Conservation (phyloP, 352 stramenopile species). For the Globisporangium spiculum region DNA sequence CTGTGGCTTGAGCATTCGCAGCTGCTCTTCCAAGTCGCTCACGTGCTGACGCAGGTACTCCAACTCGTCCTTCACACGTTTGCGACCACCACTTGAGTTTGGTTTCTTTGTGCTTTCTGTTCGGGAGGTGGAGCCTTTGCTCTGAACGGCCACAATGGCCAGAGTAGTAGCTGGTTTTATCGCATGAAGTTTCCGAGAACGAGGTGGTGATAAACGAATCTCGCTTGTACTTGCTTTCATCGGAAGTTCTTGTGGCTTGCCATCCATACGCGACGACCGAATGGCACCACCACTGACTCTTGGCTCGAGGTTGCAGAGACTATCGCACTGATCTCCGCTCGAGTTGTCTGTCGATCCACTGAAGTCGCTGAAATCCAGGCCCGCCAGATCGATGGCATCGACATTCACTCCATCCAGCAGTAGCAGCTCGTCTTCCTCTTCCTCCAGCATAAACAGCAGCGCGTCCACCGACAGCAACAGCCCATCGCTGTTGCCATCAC, state of each 20-base stretch:
- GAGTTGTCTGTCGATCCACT: background rate
- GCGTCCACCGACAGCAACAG: background rate
- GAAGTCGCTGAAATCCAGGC: background rate
- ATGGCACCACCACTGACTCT: background rate
- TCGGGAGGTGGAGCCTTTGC: too few species aligned
- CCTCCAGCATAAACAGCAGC: background rate
- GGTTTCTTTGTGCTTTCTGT: background rate
- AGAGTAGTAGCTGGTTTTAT: background rate
- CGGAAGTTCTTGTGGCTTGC: background rate
- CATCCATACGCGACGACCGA: background rate
- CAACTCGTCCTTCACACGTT: conserved; percentile 6
- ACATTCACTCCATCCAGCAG: background rate
- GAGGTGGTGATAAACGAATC: background rate
- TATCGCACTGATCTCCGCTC: background rate
- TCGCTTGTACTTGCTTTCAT: background rate
- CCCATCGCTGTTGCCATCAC: background rate
- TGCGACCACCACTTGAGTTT: background rate
- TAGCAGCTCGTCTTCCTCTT: background rate
- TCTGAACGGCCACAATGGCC: background rate
- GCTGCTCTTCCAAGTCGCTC: conserved; percentile 10
- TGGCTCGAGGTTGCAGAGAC: background rate
- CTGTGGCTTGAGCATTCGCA: background rate
- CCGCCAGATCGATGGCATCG: background rate
- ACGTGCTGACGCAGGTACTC: conserved; percentile 9
- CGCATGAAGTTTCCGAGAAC: background rate